A percentile compares a stretch with the other conserved stretches of the same genome.
Conservation (phyloP, 169 alveolate species). For the Amoebophrya sp. region DNA sequence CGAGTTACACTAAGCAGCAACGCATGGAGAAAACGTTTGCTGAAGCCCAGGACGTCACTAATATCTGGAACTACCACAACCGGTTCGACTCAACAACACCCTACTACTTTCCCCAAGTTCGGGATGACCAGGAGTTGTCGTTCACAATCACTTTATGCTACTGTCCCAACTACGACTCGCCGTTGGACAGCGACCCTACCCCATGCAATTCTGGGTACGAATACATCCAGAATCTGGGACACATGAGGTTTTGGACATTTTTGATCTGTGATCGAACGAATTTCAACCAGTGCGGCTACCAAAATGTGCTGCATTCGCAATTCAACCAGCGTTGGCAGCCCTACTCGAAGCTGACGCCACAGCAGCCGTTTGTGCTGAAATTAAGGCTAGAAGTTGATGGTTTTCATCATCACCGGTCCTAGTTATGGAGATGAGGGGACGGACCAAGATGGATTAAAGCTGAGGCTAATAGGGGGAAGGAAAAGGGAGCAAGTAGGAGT, state of each 20-base stretch:
- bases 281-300: neutral
- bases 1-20: neutral
- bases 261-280: neutral
- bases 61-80: neutral
- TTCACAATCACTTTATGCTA: neutral
- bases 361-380: neutral
- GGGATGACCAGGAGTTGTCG: neutral
- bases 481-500: too few relatives aligned
- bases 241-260: neutral
- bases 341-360: neutral
- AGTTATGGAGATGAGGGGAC: too few relatives aligned
- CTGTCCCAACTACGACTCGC: neutral
- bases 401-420: too few relatives aligned
- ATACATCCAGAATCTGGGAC: neutral
- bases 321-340: neutral
- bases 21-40: neutral
- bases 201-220: neutral
- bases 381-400: too few relatives aligned
- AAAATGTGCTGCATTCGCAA: neutral
- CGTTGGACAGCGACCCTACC: neutral
- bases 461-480: too few relatives aligned
- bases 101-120: neutral
- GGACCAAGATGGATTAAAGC: too few relatives aligned
- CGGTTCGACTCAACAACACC: neutral
- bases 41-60: neutral